A percentile compares a stretch with the other conserved stretches of the same genome.
Conservation (phyloP, 225 moss, liverwort and hornwort genomes). For the Marchantia polymorpha region DNA sequence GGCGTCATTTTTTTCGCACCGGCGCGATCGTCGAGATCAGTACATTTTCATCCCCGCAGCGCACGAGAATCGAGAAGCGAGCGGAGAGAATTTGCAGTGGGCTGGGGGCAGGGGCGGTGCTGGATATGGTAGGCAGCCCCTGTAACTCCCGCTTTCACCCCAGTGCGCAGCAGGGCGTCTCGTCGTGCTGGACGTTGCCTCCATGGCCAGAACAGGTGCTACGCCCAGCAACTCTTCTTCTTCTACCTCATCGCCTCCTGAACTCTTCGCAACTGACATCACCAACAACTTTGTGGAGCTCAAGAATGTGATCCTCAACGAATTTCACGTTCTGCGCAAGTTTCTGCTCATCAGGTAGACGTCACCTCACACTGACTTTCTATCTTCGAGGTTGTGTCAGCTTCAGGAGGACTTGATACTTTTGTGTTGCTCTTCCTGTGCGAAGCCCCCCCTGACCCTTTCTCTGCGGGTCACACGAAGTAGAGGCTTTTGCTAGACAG, state of each 20-base stretch:
- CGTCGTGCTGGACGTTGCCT: slow-evolving; percentile 35
- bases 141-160: slow-evolving; percentile 16
- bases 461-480: background rate
- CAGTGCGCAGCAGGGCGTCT: slow-evolving; percentile 31
- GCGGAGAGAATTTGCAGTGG: slow-evolving; percentile 11
- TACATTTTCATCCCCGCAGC: background rate
- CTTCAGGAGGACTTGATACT: background rate
- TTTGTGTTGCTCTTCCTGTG: too few species aligned
- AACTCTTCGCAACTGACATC: slow-evolving; percentile 75
- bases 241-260: slow-evolving; percentile 24
- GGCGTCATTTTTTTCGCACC: background rate
- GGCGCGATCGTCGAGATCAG: background rate
- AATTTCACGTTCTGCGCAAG: slow-evolving; percentile 87
- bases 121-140: slow-evolving; percentile 43
- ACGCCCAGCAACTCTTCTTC: slow-evolving; percentile 1
- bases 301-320: slow-evolving; percentile 85
- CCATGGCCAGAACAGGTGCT: slow-evolving; percentile 39
- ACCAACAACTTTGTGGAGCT: slow-evolving; percentile 63
- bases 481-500: background rate
- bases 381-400: background rate
- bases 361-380: background rate
- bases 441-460: too few species aligned
- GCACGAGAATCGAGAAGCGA: background rate
- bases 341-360: slow-evolving; percentile 76
- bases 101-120: slow-evolving; percentile 21